These are phyloP conservation scores for Lichtheimia ornata DNA, from an alignment of 371 early-diverging fungal genomes.

Conservation along the genomic window DNA sequence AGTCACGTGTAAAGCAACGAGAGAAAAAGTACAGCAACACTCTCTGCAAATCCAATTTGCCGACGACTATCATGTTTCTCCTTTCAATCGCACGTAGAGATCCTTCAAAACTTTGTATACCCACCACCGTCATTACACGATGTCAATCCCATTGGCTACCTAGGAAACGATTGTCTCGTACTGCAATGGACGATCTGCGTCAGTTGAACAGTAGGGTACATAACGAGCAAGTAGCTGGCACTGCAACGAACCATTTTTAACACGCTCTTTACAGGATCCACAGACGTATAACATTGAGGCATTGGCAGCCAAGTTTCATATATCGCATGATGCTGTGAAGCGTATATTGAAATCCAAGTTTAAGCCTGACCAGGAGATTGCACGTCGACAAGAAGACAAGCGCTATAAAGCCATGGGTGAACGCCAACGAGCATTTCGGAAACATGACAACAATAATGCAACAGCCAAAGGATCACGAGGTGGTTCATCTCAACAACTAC, in stretches of 20 bases:
- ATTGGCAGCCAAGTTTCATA: conserved; percentile 30
- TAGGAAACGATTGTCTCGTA: conserved; percentile 38
- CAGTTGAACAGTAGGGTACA: conserved; percentile 24
- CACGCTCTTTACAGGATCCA: conserved; percentile 25
- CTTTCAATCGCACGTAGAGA: too few relatives aligned
- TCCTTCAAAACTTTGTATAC: too few relatives aligned
- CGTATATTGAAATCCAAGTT: conserved; percentile 44
- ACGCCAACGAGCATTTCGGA: conserved; percentile 19
- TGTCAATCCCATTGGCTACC: conserved; percentile 23
- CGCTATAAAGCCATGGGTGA: conserved; percentile 40
- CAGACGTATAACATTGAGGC: conserved; percentile 19
- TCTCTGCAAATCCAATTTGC: too few relatives aligned
- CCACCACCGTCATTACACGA: neutral
- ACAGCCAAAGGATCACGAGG: neutral
- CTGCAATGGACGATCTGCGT: conserved; percentile 37
- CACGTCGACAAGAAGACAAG: conserved; percentile 37
- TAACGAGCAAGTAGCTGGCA: neutral
- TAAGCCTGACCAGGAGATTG: conserved; percentile 19
- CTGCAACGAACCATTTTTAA: neutral
- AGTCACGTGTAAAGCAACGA: too few relatives aligned
- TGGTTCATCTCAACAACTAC: too few relatives aligned
- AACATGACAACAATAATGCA: neutral
- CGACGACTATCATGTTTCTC: too few relatives aligned
- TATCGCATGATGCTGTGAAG: conserved; percentile 37
- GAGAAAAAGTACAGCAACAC: too few relatives aligned